Base-by-base conservation (phyloP, 768 basidiomycete genomes). In the Postia placenta region DNA sequence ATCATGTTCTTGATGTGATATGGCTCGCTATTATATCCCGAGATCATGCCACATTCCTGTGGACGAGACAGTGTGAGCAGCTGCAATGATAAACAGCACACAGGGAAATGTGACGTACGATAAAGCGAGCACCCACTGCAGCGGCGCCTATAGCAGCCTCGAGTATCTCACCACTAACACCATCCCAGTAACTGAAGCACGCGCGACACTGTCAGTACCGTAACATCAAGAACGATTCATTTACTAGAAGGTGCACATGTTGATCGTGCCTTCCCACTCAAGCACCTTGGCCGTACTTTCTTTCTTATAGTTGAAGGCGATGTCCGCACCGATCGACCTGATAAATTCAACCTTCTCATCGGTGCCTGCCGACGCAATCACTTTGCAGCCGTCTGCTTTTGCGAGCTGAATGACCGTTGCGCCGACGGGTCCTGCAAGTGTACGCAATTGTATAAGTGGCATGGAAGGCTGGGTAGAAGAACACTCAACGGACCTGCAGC, bases 271-370 rank as follows among this genome's bases (percentile, higher is more conserved):
- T 53, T 86, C 73, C 50, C 71, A 72, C 51, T 60, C 58, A 35
- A 90, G 64, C 3, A 83, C 67, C 11, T 83, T 76, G 1, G 57
- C 57, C 0, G 76, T 79, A 40, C 68, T 67, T 0, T 69, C 68
- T 0, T 74, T 85, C 71, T 88, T 85, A 66, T 85, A 87, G 62
- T 88, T 86, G 69, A 86, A 87, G 0, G 73, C 79, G 5, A 82
- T 74, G 54, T 88, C 84, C 0, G 79, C 77, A 0, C 84, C 86
- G n/a, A 85, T 55, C 2, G 73, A 71, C 43, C 72, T 73, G 64
- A 84, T 42, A 57, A 75, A 84, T 4, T 69, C 60, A 5, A 88
- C 81, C 63, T 90, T 88, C 45, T 84, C 81, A 14, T 87, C 83
- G 0, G 78, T 76, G 2, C 87, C 84, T 0, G 83, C 81, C 0